phyloP scores from a whole-genome alignment of 345 rosid species.

The Gossypium stocksii region DNA sequence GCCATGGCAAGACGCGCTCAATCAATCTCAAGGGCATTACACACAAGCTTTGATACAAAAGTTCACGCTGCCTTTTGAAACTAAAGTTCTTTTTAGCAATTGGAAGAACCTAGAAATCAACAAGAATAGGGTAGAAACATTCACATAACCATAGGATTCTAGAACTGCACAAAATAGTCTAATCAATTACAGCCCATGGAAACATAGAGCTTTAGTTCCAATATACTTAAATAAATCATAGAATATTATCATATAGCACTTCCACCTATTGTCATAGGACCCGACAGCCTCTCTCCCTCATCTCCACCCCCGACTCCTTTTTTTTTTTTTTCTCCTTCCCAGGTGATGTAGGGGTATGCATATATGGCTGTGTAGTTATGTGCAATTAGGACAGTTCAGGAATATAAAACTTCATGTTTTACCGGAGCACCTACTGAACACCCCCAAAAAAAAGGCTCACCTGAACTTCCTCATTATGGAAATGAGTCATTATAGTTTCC shows the following conservation, averaged over 20 bases:
- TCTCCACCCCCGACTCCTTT: too few relatives aligned
- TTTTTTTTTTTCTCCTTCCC: neutral
- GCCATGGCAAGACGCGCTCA: conserved; percentile 89
- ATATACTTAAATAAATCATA: neutral
- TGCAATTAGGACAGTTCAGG: neutral
- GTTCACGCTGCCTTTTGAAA: conserved; percentile 67
- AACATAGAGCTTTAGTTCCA: conserved; percentile 5
- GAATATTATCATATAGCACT: neutral
- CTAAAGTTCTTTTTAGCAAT: conserved; percentile 70
- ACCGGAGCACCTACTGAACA: conserved; percentile 14
- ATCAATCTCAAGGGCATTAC: conserved; percentile 86
- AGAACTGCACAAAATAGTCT: neutral
- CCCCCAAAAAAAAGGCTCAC: conserved; percentile 33
- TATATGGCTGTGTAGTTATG: neutral
- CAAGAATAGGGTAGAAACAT: conserved; percentile 20
- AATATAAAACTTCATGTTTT: conserved; percentile 7
- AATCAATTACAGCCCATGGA: neutral
- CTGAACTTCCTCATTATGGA: conserved; percentile 79
- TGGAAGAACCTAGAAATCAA: conserved; percentile 70
- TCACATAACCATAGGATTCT: conserved; percentile 10
- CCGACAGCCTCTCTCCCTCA: neutral
- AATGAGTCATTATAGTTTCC: conserved; percentile 69
- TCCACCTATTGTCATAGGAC: neutral
- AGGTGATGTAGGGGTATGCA: neutral
- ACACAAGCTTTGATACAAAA: conserved; percentile 78